Percentiles rank a stretch among this genome's conserved stretches.
phyloP scores from a whole-genome alignment of 208 protist genomes.

The Acanthamoeba healyi region DNA sequence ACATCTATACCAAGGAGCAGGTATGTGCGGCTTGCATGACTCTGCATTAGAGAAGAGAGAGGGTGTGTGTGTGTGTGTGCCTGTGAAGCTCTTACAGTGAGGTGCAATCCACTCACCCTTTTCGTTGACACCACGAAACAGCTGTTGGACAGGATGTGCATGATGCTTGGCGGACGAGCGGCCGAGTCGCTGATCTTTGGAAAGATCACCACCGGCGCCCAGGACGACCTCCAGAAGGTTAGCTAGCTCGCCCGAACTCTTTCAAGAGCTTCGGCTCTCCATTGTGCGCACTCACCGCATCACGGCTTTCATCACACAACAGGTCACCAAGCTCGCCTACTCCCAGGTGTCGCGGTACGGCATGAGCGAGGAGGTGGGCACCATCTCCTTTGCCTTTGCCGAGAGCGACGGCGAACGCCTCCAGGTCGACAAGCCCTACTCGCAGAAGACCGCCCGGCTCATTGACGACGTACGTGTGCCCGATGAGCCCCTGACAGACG shows the following conservation, averaged over 20 bases:
- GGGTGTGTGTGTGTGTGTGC: too few species aligned
- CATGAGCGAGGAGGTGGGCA: conserved; percentile 85
- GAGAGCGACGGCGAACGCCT: conserved; percentile 81
- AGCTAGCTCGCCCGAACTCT: too few species aligned
- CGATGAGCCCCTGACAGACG: too few species aligned
- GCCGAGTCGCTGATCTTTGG: conserved; percentile 83
- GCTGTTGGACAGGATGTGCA: conserved; percentile 89
- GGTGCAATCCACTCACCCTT: neutral
- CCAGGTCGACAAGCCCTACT: conserved; percentile 95
- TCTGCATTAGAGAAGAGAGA: too few species aligned
- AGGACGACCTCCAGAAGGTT: conserved; percentile 84
- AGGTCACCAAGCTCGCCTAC: conserved; percentile 90
- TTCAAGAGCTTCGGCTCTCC: neutral
- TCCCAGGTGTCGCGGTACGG: conserved; percentile 89
- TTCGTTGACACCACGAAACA: neutral
- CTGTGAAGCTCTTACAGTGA: too few species aligned
- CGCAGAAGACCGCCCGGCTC: conserved; percentile 93
- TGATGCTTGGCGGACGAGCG: conserved; percentile 87
- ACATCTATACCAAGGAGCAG: conserved; percentile 87
- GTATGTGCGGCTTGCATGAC: too few species aligned
- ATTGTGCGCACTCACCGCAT: conserved; percentile 35
- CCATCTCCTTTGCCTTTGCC: conserved; percentile 78
- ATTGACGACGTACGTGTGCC: conserved; percentile 92
- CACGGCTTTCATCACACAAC: too few species aligned
- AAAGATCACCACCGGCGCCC: conserved; percentile 85